Base-by-base conservation (phyloP, 257 asterid species). In the Osmanthus fragrans region DNA sequence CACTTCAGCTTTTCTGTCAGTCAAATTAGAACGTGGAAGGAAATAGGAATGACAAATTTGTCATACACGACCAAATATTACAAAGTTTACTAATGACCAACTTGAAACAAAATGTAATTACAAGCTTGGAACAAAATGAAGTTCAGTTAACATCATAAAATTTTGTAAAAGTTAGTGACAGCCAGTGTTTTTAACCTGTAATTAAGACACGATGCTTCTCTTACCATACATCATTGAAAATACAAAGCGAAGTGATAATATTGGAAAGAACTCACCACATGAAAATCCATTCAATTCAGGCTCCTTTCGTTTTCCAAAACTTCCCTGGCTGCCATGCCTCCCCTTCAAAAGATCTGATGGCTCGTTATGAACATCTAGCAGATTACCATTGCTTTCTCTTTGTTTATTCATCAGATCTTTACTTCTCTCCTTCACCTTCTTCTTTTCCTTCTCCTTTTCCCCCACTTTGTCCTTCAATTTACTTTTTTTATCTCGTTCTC, bases 231-330 rank as follows among this genome's bases (percentile, higher is more conserved):
- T 33, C 60, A 72, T 23, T 42, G 21, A 33, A 37, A 63, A 74
- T 21, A 75, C 68, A 72, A 75, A 76, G 58, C 45, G 60, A 10
- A 32, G 60, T 30, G 54, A 42, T 12, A 63, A 76, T 42, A 75
- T 78, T 74, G 79, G 71, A 74, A 83, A 78, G 73, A 74, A 87
- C 90, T 88, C 82, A 90, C 96, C 92, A 76, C 82, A 84, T 72
- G 74, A 58, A 81, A 78, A 56, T 74, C 86, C 95, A 83, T 82
- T 86, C 73, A 64, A 40, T 49, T 65, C 79, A 34, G 80, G 88
- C 70, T 78, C 89, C 83, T 87, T 83, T 5, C 75, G 84, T 75
- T 84, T 83, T 66, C 86, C 79, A 78, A 81, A 84, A 74, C 69
- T 82, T 58, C 82, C 86, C 27, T 56, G 77, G 67, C 77, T 73